Conservation (phyloP, 352 stramenopile species). For the Peronosclerospora sorghi region DNA sequence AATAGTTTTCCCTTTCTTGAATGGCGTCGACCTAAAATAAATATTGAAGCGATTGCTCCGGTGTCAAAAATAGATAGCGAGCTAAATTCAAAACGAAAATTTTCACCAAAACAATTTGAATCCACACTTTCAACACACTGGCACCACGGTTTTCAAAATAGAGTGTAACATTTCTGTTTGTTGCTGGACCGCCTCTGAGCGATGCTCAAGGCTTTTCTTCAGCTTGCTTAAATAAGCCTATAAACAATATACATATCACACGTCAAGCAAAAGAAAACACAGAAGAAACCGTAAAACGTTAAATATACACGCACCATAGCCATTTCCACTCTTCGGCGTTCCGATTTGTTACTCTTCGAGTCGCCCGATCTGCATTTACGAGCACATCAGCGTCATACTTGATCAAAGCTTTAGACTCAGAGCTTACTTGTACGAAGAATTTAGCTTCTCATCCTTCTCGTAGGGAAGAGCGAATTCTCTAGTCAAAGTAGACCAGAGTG, state of each 20-base stretch:
- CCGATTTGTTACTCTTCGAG: constrained; percentile 73
- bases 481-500: constrained; percentile 71
- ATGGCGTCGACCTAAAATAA: constrained; percentile 77
- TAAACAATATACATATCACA: not conserved
- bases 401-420: not conserved
- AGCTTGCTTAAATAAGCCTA: constrained; percentile 86
- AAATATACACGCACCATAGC: constrained; percentile 45
- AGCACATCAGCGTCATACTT: constrained; percentile 1
- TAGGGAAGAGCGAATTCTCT: constrained; percentile 74
- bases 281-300: not conserved
- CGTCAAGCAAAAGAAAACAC: not conserved
- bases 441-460: constrained; percentile 85
- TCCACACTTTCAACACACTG: no score
- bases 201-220: constrained; percentile 71
- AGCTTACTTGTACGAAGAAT: constrained; percentile 76
- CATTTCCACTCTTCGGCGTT: constrained; percentile 68
- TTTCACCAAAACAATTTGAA: no score
- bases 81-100: no score
- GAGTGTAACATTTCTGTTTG: constrained; percentile 76
- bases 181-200: constrained; percentile 62
- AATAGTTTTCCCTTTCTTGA: no score
- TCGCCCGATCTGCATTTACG: constrained; percentile 39
- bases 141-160: no score
- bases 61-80: no score
- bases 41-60: constrained; percentile 77